Evolutionary conservation across 2,329 filamentous ascomycete genomes (phyloP).

Genomic region (Fusarium lateritium): DNA sequence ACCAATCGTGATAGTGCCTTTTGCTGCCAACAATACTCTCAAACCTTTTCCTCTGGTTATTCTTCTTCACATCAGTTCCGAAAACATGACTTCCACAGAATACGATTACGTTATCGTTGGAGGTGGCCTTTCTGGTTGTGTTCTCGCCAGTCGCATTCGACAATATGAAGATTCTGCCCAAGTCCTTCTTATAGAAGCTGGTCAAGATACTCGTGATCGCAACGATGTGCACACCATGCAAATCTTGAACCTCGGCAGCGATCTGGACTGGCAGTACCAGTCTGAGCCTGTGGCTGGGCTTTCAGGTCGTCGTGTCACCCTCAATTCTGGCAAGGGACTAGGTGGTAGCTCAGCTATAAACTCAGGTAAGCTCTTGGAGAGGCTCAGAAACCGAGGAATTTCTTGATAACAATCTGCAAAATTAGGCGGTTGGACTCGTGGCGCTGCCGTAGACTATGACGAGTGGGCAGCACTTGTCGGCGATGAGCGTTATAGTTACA

Average conservation of each 20-base stretch:
- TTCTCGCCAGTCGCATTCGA: slow-evolving; percentile 52
- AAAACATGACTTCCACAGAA: slow-evolving; percentile 1
- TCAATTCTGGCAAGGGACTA: slow-evolving; percentile 57
- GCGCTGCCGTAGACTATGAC: slow-evolving; percentile 61
- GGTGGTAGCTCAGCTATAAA: slow-evolving; percentile 60
- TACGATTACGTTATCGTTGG: slow-evolving; percentile 53
- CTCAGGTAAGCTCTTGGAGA: slow-evolving; percentile 42
- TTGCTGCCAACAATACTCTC: not conserved
- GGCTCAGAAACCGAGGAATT: accelerated
- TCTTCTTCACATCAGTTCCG: accelerated
- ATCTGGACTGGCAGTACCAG: slow-evolving; percentile 56
- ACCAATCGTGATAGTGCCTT: too few relatives aligned
- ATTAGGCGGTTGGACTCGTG: slow-evolving; percentile 59
- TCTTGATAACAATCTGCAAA: not conserved
- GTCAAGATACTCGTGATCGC: slow-evolving; percentile 46
- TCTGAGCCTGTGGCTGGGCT: slow-evolving; percentile 51
- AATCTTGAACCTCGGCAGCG: slow-evolving; percentile 47
- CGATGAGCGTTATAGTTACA: slow-evolving; percentile 62
- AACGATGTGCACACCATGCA: slow-evolving; percentile 41
- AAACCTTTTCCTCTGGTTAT: too few relatives aligned
- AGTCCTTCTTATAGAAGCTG: slow-evolving; percentile 59
- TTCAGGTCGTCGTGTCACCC: slow-evolving; percentile 43
- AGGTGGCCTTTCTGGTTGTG: slow-evolving; percentile 53
- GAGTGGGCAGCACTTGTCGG: slow-evolving; percentile 55
- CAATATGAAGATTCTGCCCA: slow-evolving; percentile 41